A percentile compares a stretch with the other conserved stretches of the same genome.
phyloP scores from a whole-genome alignment of 163 green algal genomes.

The Scenedesmus sp. region DNA sequence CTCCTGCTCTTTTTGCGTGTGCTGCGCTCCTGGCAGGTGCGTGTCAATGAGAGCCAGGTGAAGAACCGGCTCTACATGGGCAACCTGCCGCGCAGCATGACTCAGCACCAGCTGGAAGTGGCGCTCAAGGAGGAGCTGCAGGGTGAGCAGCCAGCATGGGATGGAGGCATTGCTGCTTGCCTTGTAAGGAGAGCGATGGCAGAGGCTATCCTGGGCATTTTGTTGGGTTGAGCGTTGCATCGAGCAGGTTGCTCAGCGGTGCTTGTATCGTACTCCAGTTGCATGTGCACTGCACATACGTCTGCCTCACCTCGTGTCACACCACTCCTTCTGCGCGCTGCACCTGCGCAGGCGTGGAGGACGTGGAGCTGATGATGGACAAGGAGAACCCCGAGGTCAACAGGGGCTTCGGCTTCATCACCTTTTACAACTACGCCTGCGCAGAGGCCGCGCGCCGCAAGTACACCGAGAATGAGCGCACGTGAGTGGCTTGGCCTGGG shows the following conservation, averaged over 20 bases:
- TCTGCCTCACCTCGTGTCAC: no score
- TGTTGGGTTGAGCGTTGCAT: no score
- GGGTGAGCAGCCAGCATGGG: slow-evolving; percentile 56
- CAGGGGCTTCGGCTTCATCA: slow-evolving; percentile 92
- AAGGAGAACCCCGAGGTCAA: slow-evolving; percentile 79
- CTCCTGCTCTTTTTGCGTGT: neutral
- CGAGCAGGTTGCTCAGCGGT: no score
- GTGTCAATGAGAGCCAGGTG: slow-evolving; percentile 80
- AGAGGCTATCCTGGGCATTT: no score
- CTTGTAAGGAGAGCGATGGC: no score
- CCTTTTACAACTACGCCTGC: slow-evolving; percentile 93
- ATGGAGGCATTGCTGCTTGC: neutral
- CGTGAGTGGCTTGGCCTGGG: neutral
- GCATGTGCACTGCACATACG: no score
- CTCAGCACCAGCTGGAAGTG: slow-evolving; percentile 72
- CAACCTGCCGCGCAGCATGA: slow-evolving; percentile 85
- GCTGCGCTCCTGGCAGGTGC: slow-evolving; percentile 66
- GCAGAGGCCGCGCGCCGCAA: slow-evolving; percentile 70
- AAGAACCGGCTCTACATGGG: slow-evolving; percentile 94
- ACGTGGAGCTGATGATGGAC: slow-evolving; percentile 83
- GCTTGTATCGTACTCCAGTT: no score
- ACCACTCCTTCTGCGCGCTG: no score
- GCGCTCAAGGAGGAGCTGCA: slow-evolving; percentile 69
- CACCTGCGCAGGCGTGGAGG: slow-evolving; percentile 77
- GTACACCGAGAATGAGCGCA: slow-evolving; percentile 3